Percentiles rank a stretch among this genome's conserved stretches.
Conservation (phyloP, 257 asterid genomes). For the Hygrophila difformis region DNA sequence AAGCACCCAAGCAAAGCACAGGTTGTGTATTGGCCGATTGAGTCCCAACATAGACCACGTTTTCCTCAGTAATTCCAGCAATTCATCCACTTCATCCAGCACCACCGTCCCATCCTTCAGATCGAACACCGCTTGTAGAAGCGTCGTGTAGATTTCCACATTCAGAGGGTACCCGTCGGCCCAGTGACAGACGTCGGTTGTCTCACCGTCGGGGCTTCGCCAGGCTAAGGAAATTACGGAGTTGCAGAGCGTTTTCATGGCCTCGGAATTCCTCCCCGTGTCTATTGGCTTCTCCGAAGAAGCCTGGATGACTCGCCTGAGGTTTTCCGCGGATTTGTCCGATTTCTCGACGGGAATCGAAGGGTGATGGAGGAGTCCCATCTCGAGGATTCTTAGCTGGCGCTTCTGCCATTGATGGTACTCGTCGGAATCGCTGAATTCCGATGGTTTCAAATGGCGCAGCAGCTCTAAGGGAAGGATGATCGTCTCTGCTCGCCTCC, state of each 20-base stretch:
- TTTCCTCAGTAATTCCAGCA: conserved; percentile 83
- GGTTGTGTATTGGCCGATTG: conserved; percentile 53
- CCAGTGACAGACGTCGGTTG: conserved; percentile 77
- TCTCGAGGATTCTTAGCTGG: conserved; percentile 56
- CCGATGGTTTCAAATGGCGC: conserved; percentile 77
- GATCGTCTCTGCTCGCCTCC: conserved; percentile 87
- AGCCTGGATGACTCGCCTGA: conserved; percentile 36
- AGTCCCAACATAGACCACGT: conserved; percentile 76
- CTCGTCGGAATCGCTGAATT: conserved; percentile 60
- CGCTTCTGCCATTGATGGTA: conserved; percentile 88
- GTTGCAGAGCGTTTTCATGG: conserved; percentile 62
- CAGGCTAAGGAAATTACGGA: conserved; percentile 64
- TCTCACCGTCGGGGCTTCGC: conserved; percentile 53
- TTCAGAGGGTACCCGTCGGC: conserved; percentile 88
- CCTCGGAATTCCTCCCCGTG: conserved; percentile 65
- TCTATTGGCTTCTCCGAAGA: conserved; percentile 50
- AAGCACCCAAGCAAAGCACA: conserved; percentile 81
- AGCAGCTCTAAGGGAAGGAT: conserved; percentile 83
- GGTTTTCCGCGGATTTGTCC: conserved; percentile 32
- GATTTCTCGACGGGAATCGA: conserved; percentile 57
- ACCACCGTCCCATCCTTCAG: conserved; percentile 58
- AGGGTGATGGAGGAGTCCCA: conserved; percentile 66
- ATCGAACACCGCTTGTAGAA: conserved; percentile 49
- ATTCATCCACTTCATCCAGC: conserved; percentile 79
- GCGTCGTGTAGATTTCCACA: conserved; percentile 46